phyloP scores from a whole-genome alignment of 2,329 filamentous ascomycete genomes.

The Fusarium citri region DNA sequence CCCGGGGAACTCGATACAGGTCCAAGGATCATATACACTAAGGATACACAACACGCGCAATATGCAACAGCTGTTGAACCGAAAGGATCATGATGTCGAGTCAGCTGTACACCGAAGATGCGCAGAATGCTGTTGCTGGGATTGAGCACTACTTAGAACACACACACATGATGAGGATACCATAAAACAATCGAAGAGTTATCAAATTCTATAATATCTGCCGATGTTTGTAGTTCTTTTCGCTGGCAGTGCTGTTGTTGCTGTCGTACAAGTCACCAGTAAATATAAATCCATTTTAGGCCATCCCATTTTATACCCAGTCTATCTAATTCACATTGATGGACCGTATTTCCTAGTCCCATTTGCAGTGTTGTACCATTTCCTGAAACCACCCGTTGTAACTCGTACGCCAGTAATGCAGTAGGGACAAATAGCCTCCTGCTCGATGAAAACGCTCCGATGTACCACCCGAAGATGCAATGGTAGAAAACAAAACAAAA shows the following conservation, averaged over 20 bases:
- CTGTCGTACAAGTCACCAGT: not conserved
- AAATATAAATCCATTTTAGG: not conserved
- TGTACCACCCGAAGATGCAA: not conserved
- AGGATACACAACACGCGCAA: conserved; percentile 15
- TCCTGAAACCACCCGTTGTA: not conserved
- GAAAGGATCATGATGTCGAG: conserved; percentile 16
- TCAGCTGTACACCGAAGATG: conserved; percentile 2
- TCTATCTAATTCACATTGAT: conserved; percentile 8
- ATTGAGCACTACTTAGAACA: conserved; percentile 3
- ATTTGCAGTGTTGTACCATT: not conserved
- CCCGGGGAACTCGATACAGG: not conserved
- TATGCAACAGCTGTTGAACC: conserved; percentile 16
- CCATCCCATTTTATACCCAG: conserved; percentile 7
- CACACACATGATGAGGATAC: conserved; percentile 11
- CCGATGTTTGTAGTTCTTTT: not conserved
- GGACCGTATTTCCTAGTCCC: not conserved
- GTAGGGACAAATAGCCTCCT: not conserved
- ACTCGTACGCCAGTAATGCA: conserved; percentile 11
- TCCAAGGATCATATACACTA: conserved; percentile 19
- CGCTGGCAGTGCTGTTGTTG: not conserved
- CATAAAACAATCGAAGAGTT: conserved; percentile 16
- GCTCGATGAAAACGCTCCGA: not conserved
- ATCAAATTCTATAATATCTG: conserved; percentile 20
- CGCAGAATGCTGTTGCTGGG: conserved; percentile 1
- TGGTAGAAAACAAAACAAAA: not conserved